Evolutionary conservation across 1,284 basidiomycete genomes (phyloP).

Genomic region (Apiotrichum brassicae): DNA sequence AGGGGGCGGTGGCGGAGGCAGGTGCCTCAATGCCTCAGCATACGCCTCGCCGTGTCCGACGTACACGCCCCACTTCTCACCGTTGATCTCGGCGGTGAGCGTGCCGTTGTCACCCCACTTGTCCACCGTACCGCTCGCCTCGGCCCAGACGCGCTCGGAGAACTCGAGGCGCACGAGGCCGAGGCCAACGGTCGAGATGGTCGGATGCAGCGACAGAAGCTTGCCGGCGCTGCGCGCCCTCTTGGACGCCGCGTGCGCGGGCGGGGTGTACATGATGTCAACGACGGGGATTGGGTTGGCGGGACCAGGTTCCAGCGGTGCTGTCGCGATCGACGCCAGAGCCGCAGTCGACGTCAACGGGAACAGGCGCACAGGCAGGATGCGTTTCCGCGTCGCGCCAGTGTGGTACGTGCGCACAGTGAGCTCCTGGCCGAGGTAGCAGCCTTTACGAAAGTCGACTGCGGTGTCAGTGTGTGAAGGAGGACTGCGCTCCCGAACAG

Average conservation of each 20-base stretch:
- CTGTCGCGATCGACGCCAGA: slow-evolving; percentile 6
- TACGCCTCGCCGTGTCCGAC: slow-evolving; percentile 39
- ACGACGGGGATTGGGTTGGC: background rate
- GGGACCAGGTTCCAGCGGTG: background rate
- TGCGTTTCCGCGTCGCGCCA: slow-evolving; percentile 83
- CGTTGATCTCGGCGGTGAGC: slow-evolving; percentile 27
- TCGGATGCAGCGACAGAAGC: slow-evolving; percentile 30
- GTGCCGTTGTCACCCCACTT: slow-evolving; percentile 21
- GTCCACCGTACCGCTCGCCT: slow-evolving; percentile 4
- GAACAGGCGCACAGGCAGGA: slow-evolving; percentile 61
- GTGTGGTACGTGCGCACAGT: slow-evolving; percentile 96
- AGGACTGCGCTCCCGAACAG: too few relatives aligned
- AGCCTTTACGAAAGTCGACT: slow-evolving; percentile 98
- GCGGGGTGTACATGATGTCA: slow-evolving; percentile 37
- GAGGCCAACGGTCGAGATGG: slow-evolving; percentile 29
- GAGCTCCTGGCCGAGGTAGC: slow-evolving; percentile 95
- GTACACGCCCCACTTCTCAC: slow-evolving; percentile 27
- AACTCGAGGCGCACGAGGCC: slow-evolving; percentile 44
- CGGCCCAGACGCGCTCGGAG: slow-evolving; percentile 34
- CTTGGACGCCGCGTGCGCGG: slow-evolving; percentile 25
- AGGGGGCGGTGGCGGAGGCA: slow-evolving; percentile 11
- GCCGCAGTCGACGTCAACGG: slow-evolving; percentile 11
- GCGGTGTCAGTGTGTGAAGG: slow-evolving; percentile 3
- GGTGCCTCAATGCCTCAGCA: slow-evolving; percentile 15
- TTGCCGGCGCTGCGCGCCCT: slow-evolving; percentile 40